phyloP scores from a whole-genome alignment of 2,329 filamentous ascomycete species.

The Fusarium oligoseptatum region DNA sequence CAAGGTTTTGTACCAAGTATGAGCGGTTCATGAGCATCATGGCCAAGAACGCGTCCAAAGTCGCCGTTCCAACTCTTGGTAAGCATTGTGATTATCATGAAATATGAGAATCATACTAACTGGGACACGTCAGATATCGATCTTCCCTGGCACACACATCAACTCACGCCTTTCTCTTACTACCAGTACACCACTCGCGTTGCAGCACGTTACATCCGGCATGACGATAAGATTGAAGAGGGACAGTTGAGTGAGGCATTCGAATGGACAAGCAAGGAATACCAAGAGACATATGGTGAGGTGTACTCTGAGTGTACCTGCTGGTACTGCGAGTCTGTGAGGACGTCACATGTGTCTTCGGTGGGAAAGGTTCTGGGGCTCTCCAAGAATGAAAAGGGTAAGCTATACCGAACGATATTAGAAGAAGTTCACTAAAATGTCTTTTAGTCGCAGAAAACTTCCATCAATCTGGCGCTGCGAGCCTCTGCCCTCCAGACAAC shows the following conservation, averaged over 20 bases:
- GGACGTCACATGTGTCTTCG: conserved; percentile 61
- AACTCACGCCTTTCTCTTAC: conserved; percentile 75
- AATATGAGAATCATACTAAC: background rate
- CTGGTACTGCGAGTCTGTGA: conserved; percentile 81
- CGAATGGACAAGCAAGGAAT: conserved; percentile 78
- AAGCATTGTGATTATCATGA: background rate
- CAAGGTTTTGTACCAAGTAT: conserved; percentile 74
- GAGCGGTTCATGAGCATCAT: conserved; percentile 74
- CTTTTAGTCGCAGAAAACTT: conserved; percentile 54
- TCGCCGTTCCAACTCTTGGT: conserved; percentile 76
- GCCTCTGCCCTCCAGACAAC: conserved; percentile 66
- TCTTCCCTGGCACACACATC: conserved; percentile 85
- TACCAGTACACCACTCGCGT: conserved; percentile 65
- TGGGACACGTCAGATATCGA: conserved; percentile 65
- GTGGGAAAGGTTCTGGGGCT: conserved; percentile 60
- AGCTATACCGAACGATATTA: background rate
- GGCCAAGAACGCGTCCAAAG: conserved; percentile 56
- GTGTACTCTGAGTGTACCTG: conserved; percentile 84
- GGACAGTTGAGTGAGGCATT: conserved; percentile 73
- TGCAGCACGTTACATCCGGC: conserved; percentile 75
- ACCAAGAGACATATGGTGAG: conserved; percentile 73
- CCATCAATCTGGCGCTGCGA: conserved; percentile 62
- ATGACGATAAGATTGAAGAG: conserved; percentile 87
- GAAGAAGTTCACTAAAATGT: background rate
- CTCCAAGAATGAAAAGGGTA: conserved; percentile 60